A percentile compares a stretch with the other conserved stretches of the same genome.
Evolutionary conservation across 2,329 filamentous ascomycete species (phyloP).

Genomic region (Passalora sequoiae): DNA sequence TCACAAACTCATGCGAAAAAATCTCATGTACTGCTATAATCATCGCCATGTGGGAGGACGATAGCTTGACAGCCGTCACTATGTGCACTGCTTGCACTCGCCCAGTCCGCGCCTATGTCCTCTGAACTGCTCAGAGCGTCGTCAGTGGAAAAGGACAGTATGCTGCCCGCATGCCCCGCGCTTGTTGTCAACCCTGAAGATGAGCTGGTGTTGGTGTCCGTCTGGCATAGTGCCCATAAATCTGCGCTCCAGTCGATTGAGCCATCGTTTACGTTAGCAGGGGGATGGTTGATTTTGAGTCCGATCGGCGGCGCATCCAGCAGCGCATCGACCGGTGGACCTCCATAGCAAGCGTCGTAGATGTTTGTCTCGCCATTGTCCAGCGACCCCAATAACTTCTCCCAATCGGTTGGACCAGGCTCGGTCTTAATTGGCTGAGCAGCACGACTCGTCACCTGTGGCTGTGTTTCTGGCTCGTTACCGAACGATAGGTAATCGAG

Average conservation of each 20-base stretch:
- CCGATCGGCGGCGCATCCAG: conserved; percentile 42
- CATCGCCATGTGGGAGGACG: conserved; percentile 30
- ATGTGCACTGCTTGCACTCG: conserved; percentile 11
- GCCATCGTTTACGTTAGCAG: conserved; percentile 14
- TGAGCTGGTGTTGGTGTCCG: conserved; percentile 22
- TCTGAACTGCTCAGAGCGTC: conserved; percentile 22
- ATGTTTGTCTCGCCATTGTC: conserved; percentile 76
- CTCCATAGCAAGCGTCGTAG: conserved; percentile 77
- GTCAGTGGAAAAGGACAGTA: conserved; percentile 27
- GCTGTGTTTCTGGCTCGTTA: conserved; percentile 30
- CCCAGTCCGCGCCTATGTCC: conserved; percentile 22
- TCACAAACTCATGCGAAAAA: too few relatives aligned
- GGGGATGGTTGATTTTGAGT: conserved; percentile 22
- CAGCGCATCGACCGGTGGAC: conserved; percentile 46
- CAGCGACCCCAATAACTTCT: conserved; percentile 71
- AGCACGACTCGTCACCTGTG: conserved; percentile 9
- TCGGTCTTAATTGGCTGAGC: conserved; percentile 32
- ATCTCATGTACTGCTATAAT: conserved; percentile 30
- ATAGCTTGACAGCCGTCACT: conserved; percentile 20
- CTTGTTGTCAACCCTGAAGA: conserved; percentile 10
- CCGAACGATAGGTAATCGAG: conserved; percentile 47
- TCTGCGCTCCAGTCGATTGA: conserved; percentile 25
- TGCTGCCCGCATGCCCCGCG: conserved; percentile 21
- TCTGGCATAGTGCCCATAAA: conserved; percentile 30
- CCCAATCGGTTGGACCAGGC: conserved; percentile 67